These are phyloP conservation scores for Begonia masoniana DNA, from an alignment of 306 rosid species.

Conservation along the genomic window DNA sequence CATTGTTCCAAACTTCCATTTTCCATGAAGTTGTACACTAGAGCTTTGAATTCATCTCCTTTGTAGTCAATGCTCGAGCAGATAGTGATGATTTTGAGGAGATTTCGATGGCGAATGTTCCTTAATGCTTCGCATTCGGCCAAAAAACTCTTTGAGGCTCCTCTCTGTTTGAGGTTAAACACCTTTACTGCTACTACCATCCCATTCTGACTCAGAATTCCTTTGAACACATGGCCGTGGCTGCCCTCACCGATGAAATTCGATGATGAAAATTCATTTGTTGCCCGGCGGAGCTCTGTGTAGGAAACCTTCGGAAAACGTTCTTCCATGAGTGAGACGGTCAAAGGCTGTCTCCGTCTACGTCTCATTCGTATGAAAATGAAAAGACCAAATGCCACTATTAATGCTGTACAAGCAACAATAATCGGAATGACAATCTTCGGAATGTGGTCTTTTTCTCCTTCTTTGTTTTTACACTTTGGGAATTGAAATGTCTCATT, in stretches of 20 bases:
- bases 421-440: neutral
- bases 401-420: neutral
- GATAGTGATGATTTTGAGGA: slow-evolving; percentile 9
- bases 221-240: slow-evolving; percentile 23
- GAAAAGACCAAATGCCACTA: neutral
- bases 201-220: slow-evolving; percentile 1
- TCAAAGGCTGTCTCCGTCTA: neutral
- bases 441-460: neutral
- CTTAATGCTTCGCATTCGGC: slow-evolving; percentile 16
- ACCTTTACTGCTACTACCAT: slow-evolving; percentile 14
- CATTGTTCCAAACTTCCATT: slow-evolving; percentile 12
- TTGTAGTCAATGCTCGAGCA: slow-evolving; percentile 13
- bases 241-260: slow-evolving; percentile 22
- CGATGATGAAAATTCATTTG: slow-evolving; percentile 4
- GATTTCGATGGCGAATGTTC: slow-evolving; percentile 13
- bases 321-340: neutral
- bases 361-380: neutral
- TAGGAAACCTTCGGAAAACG: slow-evolving; percentile 8
- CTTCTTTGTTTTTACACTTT: neutral
- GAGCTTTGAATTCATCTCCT: slow-evolving; percentile 6
- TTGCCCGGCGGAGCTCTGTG: slow-evolving; percentile 13
- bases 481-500: neutral
- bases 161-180: slow-evolving; percentile 8
- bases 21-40: slow-evolving; percentile 10
- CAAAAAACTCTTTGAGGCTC: slow-evolving; percentile 14